Base-by-base conservation (phyloP, 2,329 filamentous ascomycete species). In the Xylariaceae sp. region DNA sequence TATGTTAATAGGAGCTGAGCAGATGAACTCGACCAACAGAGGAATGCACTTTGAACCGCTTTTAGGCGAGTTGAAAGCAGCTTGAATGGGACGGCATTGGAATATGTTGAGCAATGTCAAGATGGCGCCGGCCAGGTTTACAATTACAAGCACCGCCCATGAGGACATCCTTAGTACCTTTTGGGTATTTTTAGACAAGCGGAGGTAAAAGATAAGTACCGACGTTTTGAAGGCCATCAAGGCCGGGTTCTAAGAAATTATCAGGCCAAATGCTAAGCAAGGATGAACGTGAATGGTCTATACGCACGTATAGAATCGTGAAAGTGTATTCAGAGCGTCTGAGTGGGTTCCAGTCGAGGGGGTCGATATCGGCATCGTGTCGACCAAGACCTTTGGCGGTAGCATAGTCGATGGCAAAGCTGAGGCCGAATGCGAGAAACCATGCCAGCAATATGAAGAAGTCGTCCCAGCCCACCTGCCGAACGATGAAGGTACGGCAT, bases 151-250 rank as follows among this genome's bases (percentile, higher is more conserved):
- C 0, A 89, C 91, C 3, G 82, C 78, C 78, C 92, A 92, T n/a
- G 90, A 94, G n/a, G 87, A 86, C 74, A 88, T 84, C 60, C 88
- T 85, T 65, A 96, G 87, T 53, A 92, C 79, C 63, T 85, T 84
- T 66, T 95, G 86, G 0, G 84, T 87, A 60, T 90, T 89, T 68
- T 87, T 88, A 30, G 90, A 89, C 52, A 97, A 80, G 47, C 88
- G 87, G 53, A 97, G 80, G 75, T 95, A 97, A 74, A 97, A 97
- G 56, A 94, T 81, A 59, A 97, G 80, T 67, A 97, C 90, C n/a
- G 91, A 95, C 0, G 90, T 92, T 75, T 97, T 97, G 54, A 90
- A 91, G 2, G 88, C 86, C 90, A 96, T 95, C 58, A 96, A 79
- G 2, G 90, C 88, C 10, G 92, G 92, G 70, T 96, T 95, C 86